These are phyloP conservation scores for Cicer arietinum DNA, from an alignment of 306 rosid genomes.

Conservation along the genomic window DNA sequence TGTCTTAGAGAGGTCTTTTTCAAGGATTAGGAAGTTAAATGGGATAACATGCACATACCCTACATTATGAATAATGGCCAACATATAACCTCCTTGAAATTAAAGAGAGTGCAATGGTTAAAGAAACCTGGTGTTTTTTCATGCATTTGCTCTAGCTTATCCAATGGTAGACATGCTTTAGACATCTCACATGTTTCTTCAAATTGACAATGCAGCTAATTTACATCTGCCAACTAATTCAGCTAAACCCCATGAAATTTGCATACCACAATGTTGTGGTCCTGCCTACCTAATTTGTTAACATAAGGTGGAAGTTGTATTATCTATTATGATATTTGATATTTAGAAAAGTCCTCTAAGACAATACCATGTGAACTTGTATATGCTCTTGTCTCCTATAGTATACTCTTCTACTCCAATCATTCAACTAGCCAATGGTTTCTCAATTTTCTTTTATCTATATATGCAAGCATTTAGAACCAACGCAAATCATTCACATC, in stretches of 20 bases:
- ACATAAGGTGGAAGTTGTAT: conserved; percentile 33
- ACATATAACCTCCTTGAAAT: conserved; percentile 11
- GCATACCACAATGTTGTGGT: neutral
- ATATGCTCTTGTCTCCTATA: neutral
- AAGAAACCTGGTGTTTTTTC: conserved; percentile 8
- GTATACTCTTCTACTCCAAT: neutral
- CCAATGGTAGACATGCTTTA: conserved; percentile 33
- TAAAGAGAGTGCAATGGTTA: neutral
- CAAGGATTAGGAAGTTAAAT: conserved; percentile 14
- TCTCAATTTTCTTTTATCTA: conserved; percentile 40
- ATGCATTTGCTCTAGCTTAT: conserved; percentile 11
- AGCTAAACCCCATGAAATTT: neutral
- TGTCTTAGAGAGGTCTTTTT: conserved; percentile 37
- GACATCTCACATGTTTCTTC: conserved; percentile 34
- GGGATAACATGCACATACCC: neutral
- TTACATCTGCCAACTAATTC: neutral
- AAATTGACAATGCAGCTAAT: neutral
- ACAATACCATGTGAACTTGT: conserved; percentile 52
- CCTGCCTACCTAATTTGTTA: neutral
- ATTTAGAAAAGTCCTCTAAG: conserved; percentile 34
- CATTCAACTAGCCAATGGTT: conserved; percentile 8
- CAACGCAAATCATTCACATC: conserved; percentile 33
- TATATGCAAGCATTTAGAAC: conserved; percentile 38
- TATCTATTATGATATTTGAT: conserved; percentile 5
- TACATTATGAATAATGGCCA: conserved; percentile 25